A percentile compares a stretch with the other conserved stretches of the same genome.
phyloP scores from a whole-genome alignment of 2,329 filamentous ascomycete species.

The Colletotrichum sp. region DNA sequence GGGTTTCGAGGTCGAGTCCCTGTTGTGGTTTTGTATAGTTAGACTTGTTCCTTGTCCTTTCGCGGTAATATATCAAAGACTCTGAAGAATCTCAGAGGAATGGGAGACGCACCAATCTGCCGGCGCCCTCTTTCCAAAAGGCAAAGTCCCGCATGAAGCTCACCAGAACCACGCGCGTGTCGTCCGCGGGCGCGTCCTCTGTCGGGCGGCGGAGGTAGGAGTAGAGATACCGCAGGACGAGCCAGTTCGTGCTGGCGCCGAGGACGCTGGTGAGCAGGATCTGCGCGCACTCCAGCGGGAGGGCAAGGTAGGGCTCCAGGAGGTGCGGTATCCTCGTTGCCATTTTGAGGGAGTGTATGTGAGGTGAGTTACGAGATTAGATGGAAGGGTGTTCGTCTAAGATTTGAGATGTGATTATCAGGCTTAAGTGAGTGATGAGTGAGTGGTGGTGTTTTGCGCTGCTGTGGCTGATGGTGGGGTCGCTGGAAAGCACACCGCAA shows the following conservation, averaged over 20 bases:
- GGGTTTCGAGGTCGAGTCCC: constrained; percentile 73
- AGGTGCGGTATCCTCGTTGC: constrained; percentile 65
- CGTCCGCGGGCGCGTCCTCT: constrained; percentile 23
- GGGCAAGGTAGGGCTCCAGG: constrained; percentile 66
- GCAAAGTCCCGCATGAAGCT: constrained; percentile 81
- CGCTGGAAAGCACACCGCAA: neutral
- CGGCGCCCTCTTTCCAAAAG: constrained; percentile 79
- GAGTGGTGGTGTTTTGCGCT: neutral
- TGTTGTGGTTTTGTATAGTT: constrained; percentile 29
- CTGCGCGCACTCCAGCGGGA: constrained; percentile 64
- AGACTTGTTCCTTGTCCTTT: rapidly evolving
- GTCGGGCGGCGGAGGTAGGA: constrained; percentile 40
- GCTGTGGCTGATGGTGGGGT: neutral
- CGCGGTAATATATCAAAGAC: rapidly evolving
- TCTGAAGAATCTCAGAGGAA: rapidly evolving
- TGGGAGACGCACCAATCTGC: constrained; percentile 60
- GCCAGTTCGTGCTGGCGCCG: constrained; percentile 70
- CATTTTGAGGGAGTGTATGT: constrained; percentile 31
- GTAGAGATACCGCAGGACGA: constrained; percentile 62
- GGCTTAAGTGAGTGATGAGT: neutral
- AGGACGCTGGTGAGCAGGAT: constrained; percentile 73
- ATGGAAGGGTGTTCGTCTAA: neutral
- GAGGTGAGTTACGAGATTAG: rapidly evolving
- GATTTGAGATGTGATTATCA: neutral
- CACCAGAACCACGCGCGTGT: constrained; percentile 71